Evolutionary conservation across 805 yeast genomes (phyloP).

Genomic region (Saturnispora dispora): DNA sequence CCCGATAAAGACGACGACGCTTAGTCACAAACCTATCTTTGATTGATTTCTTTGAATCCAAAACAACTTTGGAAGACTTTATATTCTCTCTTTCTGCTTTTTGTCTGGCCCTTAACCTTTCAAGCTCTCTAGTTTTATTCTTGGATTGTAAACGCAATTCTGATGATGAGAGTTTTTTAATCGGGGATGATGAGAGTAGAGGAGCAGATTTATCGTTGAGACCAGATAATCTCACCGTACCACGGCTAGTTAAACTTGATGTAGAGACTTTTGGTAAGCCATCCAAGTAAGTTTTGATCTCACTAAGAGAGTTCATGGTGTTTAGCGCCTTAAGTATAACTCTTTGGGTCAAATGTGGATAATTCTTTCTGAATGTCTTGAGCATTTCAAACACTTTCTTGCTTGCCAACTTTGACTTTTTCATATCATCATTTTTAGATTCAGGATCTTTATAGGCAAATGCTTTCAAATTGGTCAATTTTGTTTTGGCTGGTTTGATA

Average conservation of each 20-base stretch:
- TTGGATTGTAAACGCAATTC: constrained; percentile 6
- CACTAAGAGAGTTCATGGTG: constrained; percentile 24
- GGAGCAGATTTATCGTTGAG: background rate
- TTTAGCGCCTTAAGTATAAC: constrained; percentile 27
- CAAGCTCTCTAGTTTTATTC: background rate
- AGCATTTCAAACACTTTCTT: constrained; percentile 17
- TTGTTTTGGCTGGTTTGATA: constrained; percentile 16
- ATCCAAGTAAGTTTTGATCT: constrained; percentile 23
- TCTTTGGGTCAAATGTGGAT: constrained; percentile 24
- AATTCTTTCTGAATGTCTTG: constrained; percentile 25
- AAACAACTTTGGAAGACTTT: constrained; percentile 22
- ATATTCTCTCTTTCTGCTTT: constrained; percentile 17
- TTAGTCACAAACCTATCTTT: constrained; percentile 17
- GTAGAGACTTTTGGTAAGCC: constrained; percentile 14
- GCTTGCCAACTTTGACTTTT: background rate
- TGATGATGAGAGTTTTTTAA: constrained; percentile 12
- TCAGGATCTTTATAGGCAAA: constrained; percentile 29
- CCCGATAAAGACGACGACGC: background rate
- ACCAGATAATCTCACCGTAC: background rate
- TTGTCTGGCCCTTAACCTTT: constrained; percentile 7
- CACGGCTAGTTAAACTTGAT: background rate
- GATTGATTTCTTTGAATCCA: constrained; percentile 15
- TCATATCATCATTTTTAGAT: background rate
- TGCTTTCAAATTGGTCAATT: constrained; percentile 29
- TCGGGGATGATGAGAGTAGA: constrained; percentile 11